Percentiles rank a stretch among this genome's conserved stretches.
Conservation (phyloP, 108 stramenopile species). For the Cylindrotheca fusiformis region DNA sequence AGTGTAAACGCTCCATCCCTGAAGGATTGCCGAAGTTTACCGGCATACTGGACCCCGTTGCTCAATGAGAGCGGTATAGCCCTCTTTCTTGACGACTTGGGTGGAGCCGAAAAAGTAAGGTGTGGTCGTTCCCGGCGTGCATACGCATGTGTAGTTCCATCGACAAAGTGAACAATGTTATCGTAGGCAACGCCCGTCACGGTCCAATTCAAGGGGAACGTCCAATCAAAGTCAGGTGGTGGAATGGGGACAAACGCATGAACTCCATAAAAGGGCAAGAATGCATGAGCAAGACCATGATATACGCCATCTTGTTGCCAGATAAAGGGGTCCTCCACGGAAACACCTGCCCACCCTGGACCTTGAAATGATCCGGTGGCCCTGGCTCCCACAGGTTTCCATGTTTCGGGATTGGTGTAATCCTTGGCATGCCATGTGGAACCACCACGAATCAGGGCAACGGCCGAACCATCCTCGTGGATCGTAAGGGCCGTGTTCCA, state of each 20-base stretch:
- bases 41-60: not conserved
- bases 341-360: not conserved
- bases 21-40: not conserved
- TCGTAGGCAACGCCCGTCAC: conserved; percentile 13
- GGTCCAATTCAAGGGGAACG: conserved; percentile 11
- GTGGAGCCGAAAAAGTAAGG: not conserved
- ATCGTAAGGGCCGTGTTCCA: conserved; percentile 13
- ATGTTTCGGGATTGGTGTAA: not conserved
- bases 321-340: conserved; percentile 12
- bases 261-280: conserved; percentile 11
- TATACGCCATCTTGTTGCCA: conserved; percentile 11
- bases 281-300: conserved; percentile 10
- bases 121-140: conserved; percentile 6
- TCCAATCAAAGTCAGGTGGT: not conserved
- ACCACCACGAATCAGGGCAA: conserved; percentile 12
- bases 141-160: conserved; percentile 4
- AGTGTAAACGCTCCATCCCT: not conserved
- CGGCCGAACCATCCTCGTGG: not conserved
- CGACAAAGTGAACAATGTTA: conserved; percentile 7
- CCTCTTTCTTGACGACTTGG: conserved; percentile 1
- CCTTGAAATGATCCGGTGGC: not conserved
- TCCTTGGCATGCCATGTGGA: not conserved
- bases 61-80: not conserved
- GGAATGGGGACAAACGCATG: conserved; percentile 12
- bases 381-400: not conserved